Conservation (phyloP, 1,284 basidiomycete species). For the Fereydounia khargensis region DNA sequence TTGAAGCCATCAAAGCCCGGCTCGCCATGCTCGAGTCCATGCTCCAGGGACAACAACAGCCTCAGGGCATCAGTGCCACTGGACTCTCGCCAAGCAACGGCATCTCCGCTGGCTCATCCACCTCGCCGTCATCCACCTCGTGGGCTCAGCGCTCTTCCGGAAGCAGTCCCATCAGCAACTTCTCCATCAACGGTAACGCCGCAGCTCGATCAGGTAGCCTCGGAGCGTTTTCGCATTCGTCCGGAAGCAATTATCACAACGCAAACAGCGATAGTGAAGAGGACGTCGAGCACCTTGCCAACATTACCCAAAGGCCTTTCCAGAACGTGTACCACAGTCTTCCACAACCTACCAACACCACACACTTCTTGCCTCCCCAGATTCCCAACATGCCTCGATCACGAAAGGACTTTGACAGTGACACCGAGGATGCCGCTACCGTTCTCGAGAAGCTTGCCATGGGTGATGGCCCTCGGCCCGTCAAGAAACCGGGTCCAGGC, state of each 20-base stretch:
- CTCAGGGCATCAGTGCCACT: background rate
- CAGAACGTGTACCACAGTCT: background rate
- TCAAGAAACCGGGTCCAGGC: too few relatives aligned
- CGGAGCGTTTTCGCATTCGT: background rate
- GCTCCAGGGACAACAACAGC: constrained; percentile 21
- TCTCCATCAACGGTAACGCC: background rate
- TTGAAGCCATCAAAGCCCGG: constrained; percentile 50
- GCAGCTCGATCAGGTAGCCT: background rate
- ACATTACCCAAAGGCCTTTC: background rate
- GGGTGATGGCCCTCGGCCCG: too few relatives aligned
- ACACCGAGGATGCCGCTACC: constrained; percentile 51
- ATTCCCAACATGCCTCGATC: constrained; percentile 15
- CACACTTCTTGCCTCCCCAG: too few relatives aligned
- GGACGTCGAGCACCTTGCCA: background rate
- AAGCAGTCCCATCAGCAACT: background rate
- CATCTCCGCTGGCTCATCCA: too few relatives aligned
- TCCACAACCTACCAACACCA: too few relatives aligned
- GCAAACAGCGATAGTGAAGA: constrained; percentile 1
- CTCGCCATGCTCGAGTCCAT: constrained; percentile 48
- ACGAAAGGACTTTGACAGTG: constrained; percentile 39
- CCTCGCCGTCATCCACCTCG: background rate
- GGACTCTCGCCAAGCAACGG: background rate
- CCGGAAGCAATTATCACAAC: background rate
- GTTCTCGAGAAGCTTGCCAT: constrained; percentile 53
- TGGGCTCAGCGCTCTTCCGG: background rate